Evolutionary conservation across 2,329 filamentous ascomycete species (phyloP), one percentile per base, ranked within the genome.

Genomic region (Pseudogymnoascus sp.): DNA sequence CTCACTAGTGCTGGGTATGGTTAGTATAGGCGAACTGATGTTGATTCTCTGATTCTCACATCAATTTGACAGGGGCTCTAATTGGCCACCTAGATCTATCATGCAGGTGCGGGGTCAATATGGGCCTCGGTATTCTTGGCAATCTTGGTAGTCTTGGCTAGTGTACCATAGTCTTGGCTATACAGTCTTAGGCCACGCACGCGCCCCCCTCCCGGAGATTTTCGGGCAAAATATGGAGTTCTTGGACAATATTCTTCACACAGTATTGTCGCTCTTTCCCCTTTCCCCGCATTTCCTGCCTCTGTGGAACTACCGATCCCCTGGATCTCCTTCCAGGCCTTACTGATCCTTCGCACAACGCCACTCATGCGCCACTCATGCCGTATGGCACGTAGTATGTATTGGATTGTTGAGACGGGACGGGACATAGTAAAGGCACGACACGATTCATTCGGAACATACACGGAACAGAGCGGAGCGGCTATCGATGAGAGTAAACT

Each of bases 281-380:
- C 50, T 56, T 56, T 56, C 50, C 50, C 50, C 50, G 50, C 50
- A 56, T 56, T 56, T 33, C n/a, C 6, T 33, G n/a, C 8, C n/a
- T 53, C 46, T 33, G 10, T 56, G 31, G 26, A 56, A 56, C 7
- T 56, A 33, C 50, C 26, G n/a, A 11, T 19, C n/a, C 22, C 50
- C n/a, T 31, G 50, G 50, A 31, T 26, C 4, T 26, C 1, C 43
- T 12, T 56, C 50, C 28, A 56, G 50, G 50, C 50, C 50, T 56
- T 56, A 33, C 8, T 56, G 50, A 56, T 56, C 50, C 50, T 56
- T 33, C 50, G 3, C 12, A 12, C 26, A 3, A 56, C 28, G 26
- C 50, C 50, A 56, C 28, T 26, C 26, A 53, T 50, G 16, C 26
- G n/a, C 46, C 46, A 53, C 26, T n/a, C 26, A 56, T 33, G 28